These are phyloP conservation scores for Micractinium conductrix DNA, from an alignment of 139 green algal species.

Conservation along the genomic window DNA sequence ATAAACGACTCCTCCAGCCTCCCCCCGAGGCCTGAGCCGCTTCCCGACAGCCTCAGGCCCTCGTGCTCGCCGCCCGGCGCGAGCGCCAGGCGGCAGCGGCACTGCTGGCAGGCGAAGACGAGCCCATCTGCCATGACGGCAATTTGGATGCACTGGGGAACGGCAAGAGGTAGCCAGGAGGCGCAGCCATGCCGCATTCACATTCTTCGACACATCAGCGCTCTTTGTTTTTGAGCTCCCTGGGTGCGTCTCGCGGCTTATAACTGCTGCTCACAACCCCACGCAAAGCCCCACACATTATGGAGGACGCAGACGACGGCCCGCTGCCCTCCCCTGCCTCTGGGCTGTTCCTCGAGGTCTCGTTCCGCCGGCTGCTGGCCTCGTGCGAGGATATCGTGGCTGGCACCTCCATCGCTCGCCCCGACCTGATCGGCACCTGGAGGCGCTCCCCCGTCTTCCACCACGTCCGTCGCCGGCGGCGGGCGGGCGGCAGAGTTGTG, in stretches of 20 bases:
- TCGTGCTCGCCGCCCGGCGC: slow-evolving; percentile 10
- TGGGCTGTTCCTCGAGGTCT: slow-evolving; percentile 48
- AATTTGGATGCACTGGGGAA: no score
- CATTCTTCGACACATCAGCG: no score
- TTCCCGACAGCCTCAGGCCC: neutral
- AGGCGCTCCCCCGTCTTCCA: slow-evolving; percentile 53
- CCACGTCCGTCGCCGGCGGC: slow-evolving; percentile 31
- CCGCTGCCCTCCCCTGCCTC: slow-evolving; percentile 32
- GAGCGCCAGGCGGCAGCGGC: slow-evolving; percentile 50
- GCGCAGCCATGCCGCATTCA: no score
- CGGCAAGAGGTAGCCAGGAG: no score
- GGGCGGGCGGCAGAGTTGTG: neutral
- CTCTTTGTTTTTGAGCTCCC: no score
- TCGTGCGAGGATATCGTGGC: slow-evolving; percentile 54
- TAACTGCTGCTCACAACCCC: no score
- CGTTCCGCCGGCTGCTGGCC: slow-evolving; percentile 46
- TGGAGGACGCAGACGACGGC: neutral
- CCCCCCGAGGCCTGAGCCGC: slow-evolving; percentile 21
- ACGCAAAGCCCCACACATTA: no score
- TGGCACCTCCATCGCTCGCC: slow-evolving; percentile 32
- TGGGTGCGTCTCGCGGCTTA: no score
- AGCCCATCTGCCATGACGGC: neutral
- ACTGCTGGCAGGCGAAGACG: slow-evolving; percentile 56
- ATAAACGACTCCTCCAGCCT: slow-evolving; percentile 78
- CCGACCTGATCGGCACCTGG: slow-evolving; percentile 47